Evolutionary conservation across 176 grass and related monocot genomes (phyloP).

Genomic region (Canna indica): DNA sequence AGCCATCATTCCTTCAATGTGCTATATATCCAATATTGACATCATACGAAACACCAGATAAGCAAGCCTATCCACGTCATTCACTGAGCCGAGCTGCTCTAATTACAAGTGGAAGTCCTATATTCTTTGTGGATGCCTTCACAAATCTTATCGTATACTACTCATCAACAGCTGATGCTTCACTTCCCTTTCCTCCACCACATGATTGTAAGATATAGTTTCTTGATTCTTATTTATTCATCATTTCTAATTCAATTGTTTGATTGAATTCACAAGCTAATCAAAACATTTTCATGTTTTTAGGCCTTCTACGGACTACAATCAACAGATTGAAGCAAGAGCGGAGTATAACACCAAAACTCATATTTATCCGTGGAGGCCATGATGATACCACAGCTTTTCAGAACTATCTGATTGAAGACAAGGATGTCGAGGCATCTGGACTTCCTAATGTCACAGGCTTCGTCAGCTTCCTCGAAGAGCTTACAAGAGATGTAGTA

Average conservation of each 20-base stretch:
- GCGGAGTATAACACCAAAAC: conserved; percentile 75
- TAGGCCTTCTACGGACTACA: conserved; percentile 60
- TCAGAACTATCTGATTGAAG: conserved; percentile 85
- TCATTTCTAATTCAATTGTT: background rate
- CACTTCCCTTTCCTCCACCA: conserved; percentile 77
- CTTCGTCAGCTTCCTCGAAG: conserved; percentile 77
- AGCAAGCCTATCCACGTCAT: conserved; percentile 87
- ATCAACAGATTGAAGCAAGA: conserved; percentile 70
- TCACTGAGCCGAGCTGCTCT: conserved; percentile 77
- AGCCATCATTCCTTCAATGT: conserved; percentile 57
- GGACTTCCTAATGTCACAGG: conserved; percentile 41
- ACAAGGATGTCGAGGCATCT: conserved; percentile 67
- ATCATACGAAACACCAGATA: conserved; percentile 76
- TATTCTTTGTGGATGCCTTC: conserved; percentile 93
- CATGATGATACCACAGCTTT: conserved; percentile 59
- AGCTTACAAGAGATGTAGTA: conserved; percentile 37
- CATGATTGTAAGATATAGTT: conserved; percentile 70
- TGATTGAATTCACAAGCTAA: background rate
- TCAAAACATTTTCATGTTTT: background rate
- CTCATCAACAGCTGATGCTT: conserved; percentile 53
- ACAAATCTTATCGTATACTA: conserved; percentile 86
- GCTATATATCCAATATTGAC: conserved; percentile 75
- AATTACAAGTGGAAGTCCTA: conserved; percentile 74
- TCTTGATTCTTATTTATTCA: background rate
- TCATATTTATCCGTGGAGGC: conserved; percentile 61